Evolutionary conservation across 2,329 filamentous ascomycete species (phyloP).

Genomic region (Leptodontidium sp.): DNA sequence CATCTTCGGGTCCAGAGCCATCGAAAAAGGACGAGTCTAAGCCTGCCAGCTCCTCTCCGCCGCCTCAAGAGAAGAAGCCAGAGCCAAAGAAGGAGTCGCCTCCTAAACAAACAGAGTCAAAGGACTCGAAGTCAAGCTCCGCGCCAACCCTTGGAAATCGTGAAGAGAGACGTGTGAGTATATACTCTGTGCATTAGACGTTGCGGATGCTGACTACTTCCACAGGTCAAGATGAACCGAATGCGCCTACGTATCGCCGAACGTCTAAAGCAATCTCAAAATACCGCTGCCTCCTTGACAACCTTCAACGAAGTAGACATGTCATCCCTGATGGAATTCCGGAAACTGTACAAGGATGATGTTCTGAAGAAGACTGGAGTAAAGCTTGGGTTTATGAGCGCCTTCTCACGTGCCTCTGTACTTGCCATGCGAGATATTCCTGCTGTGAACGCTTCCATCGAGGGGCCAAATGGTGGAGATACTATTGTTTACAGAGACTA

Average conservation of each 20-base stretch:
- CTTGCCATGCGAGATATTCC: slow-evolving; percentile 96
- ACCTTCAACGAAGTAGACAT: slow-evolving; percentile 99
- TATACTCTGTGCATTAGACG: background rate
- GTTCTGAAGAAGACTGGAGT: slow-evolving; percentile 94
- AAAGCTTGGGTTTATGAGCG: slow-evolving; percentile 99
- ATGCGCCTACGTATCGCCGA: slow-evolving; percentile 98
- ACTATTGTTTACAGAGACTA: slow-evolving; percentile 99
- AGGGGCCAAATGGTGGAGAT: slow-evolving; percentile 92
- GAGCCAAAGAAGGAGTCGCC: slow-evolving; percentile 50
- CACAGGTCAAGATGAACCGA: slow-evolving; percentile 98
- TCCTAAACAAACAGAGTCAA: slow-evolving; percentile 46
- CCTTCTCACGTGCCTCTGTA: slow-evolving; percentile 89
- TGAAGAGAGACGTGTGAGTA: slow-evolving; percentile 84
- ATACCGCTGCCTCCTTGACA: slow-evolving; percentile 94
- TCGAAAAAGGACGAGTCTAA: slow-evolving; percentile 48
- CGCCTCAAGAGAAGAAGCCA: slow-evolving; percentile 52
- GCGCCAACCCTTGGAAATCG: slow-evolving; percentile 69
- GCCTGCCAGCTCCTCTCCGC: slow-evolving; percentile 49
- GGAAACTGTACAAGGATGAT: slow-evolving; percentile 97
- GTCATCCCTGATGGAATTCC: slow-evolving; percentile 96
- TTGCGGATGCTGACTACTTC: slow-evolving; percentile 29
- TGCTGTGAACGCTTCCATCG: slow-evolving; percentile 94
- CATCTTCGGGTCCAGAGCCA: slow-evolving; percentile 54
- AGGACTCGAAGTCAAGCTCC: slow-evolving; percentile 40
- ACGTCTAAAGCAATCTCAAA: slow-evolving; percentile 98